Evolutionary conservation across 2,329 filamentous ascomycete species (phyloP).

Genomic region (Camillea tinctor): DNA sequence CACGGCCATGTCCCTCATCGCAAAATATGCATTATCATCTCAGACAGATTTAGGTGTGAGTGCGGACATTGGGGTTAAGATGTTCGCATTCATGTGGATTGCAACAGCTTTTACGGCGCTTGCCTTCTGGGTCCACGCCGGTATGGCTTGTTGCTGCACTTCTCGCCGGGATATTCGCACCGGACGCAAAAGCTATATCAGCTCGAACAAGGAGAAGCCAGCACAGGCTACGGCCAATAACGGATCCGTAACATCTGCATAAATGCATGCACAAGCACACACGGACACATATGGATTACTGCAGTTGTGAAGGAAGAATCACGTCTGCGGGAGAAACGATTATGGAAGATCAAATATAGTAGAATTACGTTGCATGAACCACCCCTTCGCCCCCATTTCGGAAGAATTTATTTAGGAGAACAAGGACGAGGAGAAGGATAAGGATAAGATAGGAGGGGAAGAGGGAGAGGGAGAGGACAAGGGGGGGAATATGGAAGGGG

Average conservation of each 20-base stretch:
- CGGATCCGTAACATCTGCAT: not conserved
- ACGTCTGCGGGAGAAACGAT: not conserved
- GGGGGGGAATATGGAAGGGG: too few relatives aligned
- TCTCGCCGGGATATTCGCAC: slow-evolving; percentile 51
- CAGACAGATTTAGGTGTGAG: slow-evolving; percentile 74
- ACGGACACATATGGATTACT: too few relatives aligned
- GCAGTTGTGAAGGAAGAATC: too few relatives aligned
- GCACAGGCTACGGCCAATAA: slow-evolving; percentile 4
- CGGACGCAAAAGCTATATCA: slow-evolving; percentile 32
- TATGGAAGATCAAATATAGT: not conserved
- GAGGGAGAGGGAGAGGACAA: too few relatives aligned
- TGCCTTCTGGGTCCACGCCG: slow-evolving; percentile 71
- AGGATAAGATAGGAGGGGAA: too few relatives aligned
- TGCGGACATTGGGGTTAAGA: slow-evolving; percentile 66
- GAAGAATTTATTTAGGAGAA: not conserved
- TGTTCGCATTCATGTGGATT: slow-evolving; percentile 91
- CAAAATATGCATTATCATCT: slow-evolving; percentile 71
- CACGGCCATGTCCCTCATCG: slow-evolving; percentile 81
- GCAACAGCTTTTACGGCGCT: slow-evolving; percentile 65
- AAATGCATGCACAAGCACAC: not conserved
- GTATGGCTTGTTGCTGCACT: slow-evolving; percentile 75
- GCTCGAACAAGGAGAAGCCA: slow-evolving; percentile 3
- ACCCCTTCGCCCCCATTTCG: not conserved
- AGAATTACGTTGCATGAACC: not conserved
- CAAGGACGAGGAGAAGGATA: too few relatives aligned